A percentile compares a stretch with the other conserved stretches of the same genome.
These are phyloP conservation scores for Fusarium buxicola DNA, from an alignment of 2,329 filamentous ascomycete genomes.

Conservation along the genomic window DNA sequence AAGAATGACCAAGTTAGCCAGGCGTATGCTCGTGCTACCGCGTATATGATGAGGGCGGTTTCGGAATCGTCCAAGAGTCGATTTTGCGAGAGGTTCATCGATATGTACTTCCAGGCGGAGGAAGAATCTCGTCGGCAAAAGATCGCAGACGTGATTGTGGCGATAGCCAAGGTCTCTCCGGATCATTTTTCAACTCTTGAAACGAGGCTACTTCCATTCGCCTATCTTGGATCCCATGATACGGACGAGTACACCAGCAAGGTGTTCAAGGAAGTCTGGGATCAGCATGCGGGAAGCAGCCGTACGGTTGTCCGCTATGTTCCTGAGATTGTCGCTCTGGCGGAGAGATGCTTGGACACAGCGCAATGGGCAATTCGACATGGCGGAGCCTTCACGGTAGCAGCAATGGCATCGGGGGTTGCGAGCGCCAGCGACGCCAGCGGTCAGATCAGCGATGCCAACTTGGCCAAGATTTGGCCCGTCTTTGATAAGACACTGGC, in stretches of 20 bases:
- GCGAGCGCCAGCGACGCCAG: conserved; percentile 67
- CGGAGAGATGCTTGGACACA: conserved; percentile 76
- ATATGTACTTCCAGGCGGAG: conserved; percentile 84
- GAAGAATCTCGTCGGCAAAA: conserved; percentile 80
- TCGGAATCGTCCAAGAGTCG: conserved; percentile 61
- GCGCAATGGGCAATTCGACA: conserved; percentile 93
- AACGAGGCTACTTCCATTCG: conserved; percentile 81
- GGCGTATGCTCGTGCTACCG: conserved; percentile 86
- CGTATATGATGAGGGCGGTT: conserved; percentile 79
- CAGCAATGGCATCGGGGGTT: conserved; percentile 76
- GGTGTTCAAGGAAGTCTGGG: conserved; percentile 88
- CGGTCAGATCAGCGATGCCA: conserved; percentile 69
- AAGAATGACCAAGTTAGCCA: conserved; percentile 94
- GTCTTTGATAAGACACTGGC: conserved; percentile 82
- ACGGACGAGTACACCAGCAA: conserved; percentile 81
- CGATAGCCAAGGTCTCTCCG: conserved; percentile 86
- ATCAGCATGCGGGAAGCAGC: conserved; percentile 86
- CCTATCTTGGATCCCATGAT: conserved; percentile 90
- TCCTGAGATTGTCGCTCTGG: conserved; percentile 80
- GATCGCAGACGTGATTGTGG: conserved; percentile 83
- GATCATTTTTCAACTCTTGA: conserved; percentile 88
- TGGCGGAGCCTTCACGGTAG: conserved; percentile 83
- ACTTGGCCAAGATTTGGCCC: conserved; percentile 80
- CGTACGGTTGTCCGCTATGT: conserved; percentile 87
- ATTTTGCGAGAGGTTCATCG: conserved; percentile 67